Evolutionary conservation across 1,284 basidiomycete genomes (phyloP).

Genomic region (Ceratobasidium sp.): DNA sequence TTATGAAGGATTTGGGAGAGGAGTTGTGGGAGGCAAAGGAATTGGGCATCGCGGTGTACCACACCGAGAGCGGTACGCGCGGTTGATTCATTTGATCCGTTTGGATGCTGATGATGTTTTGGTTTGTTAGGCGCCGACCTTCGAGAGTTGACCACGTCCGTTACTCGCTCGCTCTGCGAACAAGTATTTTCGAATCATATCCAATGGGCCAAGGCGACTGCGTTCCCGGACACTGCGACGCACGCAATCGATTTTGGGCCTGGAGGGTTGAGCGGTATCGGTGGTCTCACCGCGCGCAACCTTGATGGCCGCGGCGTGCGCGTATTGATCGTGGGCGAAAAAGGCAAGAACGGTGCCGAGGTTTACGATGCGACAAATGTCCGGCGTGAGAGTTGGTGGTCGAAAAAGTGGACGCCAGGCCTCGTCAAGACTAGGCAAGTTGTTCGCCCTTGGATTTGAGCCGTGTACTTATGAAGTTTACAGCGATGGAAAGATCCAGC

Average conservation of each 20-base stretch:
- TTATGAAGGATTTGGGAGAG: constrained; percentile 74
- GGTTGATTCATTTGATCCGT: constrained; percentile 6
- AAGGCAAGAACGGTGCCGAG: constrained; percentile 87
- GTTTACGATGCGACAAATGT: constrained; percentile 79
- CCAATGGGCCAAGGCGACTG: constrained; percentile 91
- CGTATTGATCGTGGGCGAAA: constrained; percentile 87
- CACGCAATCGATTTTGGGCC: constrained; percentile 98
- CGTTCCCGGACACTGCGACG: constrained; percentile 90
- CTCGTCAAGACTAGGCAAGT: constrained; percentile 89
- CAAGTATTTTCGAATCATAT: constrained; percentile 95
- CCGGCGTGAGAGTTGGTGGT: constrained; percentile 90
- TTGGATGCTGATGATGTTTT: constrained; percentile 47
- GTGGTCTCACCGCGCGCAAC: constrained; percentile 89
- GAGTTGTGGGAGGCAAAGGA: constrained; percentile 86
- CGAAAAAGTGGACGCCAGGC: constrained; percentile 85
- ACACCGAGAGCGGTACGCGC: constrained; percentile 75
- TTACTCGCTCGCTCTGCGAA: constrained; percentile 87
- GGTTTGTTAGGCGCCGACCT: constrained; percentile 80
- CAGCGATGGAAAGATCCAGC: constrained; percentile 89
- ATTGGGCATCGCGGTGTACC: constrained; percentile 87
- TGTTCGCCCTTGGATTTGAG: constrained; percentile 1
- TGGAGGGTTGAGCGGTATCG: constrained; percentile 93
- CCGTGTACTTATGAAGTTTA: constrained; percentile 13
- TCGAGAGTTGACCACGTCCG: constrained; percentile 71
- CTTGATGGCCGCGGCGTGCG: constrained; percentile 94